Evolutionary conservation across 805 yeast genomes (phyloP).

Genomic region (Wickerhamiella qilinensis): DNA sequence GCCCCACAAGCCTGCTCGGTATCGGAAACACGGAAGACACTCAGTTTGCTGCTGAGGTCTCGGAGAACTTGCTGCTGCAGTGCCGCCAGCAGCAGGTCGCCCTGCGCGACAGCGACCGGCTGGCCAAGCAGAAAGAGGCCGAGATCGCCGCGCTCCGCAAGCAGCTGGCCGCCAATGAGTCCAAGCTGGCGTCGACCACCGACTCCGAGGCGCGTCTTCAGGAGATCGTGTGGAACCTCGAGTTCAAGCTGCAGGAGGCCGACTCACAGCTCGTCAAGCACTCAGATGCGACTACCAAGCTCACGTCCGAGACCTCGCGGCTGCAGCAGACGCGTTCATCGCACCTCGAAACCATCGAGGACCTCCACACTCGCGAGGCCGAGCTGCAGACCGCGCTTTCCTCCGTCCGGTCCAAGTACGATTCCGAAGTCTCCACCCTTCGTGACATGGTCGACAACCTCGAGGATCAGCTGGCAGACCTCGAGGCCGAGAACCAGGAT

Average conservation of each 20-base stretch:
- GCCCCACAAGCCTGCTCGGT: too few species aligned
- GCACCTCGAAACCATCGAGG: constrained; percentile 19
- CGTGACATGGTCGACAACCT: constrained; percentile 14
- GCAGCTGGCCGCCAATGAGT: not conserved
- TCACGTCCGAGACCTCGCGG: constrained; percentile 15
- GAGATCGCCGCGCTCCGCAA: constrained; percentile 1
- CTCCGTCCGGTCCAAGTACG: constrained; percentile 11
- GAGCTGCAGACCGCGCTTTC: constrained; percentile 17
- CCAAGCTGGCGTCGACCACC: not conserved
- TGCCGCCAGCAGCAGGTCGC: constrained; percentile 19
- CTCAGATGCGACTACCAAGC: constrained; percentile 12
- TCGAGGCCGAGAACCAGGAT: constrained; percentile 8
- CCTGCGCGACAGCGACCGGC: constrained; percentile 12
- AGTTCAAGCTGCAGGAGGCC: constrained; percentile 19
- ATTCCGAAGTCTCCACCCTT: constrained; percentile 12
- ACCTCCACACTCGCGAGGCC: constrained; percentile 15
- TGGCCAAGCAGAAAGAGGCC: constrained; percentile 6
- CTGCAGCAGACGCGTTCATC: constrained; percentile 11
- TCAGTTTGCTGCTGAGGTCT: constrained; percentile 19
- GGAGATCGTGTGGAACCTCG: constrained; percentile 25
- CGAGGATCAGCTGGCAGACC: constrained; percentile 13
- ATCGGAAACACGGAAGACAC: not conserved
- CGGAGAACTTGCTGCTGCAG: constrained; percentile 19
- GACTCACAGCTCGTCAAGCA: constrained; percentile 12
- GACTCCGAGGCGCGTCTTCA: constrained; percentile 3